Evolutionary conservation across 1,139 yeast genomes (phyloP).

Genomic region (Geotrichum cucujoidarum): DNA sequence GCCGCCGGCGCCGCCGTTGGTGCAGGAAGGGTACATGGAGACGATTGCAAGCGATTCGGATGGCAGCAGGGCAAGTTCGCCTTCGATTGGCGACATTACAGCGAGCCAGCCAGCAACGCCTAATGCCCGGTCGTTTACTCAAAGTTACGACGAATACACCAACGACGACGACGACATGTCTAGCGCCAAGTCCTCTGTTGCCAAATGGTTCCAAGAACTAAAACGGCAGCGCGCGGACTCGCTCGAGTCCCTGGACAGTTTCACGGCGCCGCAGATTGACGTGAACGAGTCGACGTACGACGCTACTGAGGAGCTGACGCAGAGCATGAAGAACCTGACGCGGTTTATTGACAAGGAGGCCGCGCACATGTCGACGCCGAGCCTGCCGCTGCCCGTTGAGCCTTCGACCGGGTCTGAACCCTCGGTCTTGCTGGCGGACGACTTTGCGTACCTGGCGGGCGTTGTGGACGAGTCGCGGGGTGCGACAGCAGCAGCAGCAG

Average conservation of each 20-base stretch:
- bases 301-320: slow-evolving; percentile 9
- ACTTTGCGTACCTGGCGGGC: slow-evolving; percentile 16
- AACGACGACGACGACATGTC: not conserved
- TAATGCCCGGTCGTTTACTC: not conserved
- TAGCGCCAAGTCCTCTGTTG: not conserved
- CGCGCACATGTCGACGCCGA: not conserved
- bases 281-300: slow-evolving; percentile 6
- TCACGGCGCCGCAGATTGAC: slow-evolving; percentile 4
- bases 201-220: slow-evolving; percentile 1
- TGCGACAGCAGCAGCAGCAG: too few relatives aligned
- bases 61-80: not conserved
- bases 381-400: not conserved
- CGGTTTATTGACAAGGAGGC: slow-evolving; percentile 9
- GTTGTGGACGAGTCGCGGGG: not conserved
- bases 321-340: slow-evolving; percentile 15
- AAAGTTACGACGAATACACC: not conserved
- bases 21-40: slow-evolving; percentile 1
- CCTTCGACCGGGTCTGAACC: slow-evolving; percentile 6
- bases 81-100: not conserved
- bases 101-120: not conserved
- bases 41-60: not conserved
- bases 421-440: slow-evolving; percentile 14
- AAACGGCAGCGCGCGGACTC: slow-evolving; percentile 2
- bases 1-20: too few relatives aligned
- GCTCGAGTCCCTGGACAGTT: slow-evolving; percentile 10